Percentiles rank a stretch among this genome's conserved stretches.
phyloP scores from a whole-genome alignment of 169 alveolate genomes.

The Sarcocystis neurona region DNA sequence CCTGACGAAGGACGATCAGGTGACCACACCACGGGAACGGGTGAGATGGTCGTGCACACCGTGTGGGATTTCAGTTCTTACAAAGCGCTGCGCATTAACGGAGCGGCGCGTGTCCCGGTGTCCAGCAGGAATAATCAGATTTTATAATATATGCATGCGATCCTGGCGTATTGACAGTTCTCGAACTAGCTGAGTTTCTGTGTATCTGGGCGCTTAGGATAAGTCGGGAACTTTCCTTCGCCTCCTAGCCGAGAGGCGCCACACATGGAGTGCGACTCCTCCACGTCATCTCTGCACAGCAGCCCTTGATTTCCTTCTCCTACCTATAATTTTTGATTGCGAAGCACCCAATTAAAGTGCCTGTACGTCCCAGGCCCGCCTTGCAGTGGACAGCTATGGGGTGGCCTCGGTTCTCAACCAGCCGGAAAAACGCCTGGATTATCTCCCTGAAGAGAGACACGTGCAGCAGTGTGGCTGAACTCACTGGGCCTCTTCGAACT shows the following conservation, averaged over 20 bases:
- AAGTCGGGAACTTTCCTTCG: too few species aligned
- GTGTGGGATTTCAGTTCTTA: too few species aligned
- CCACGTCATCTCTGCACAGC: too few species aligned
- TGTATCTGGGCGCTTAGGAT: too few species aligned
- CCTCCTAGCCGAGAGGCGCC: too few species aligned
- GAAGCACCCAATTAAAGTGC: constrained; percentile 91
- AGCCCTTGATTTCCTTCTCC: neutral
- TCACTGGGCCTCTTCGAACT: neutral
- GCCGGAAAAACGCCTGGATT: constrained; percentile 82
- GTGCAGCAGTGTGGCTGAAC: neutral
- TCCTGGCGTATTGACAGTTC: too few species aligned
- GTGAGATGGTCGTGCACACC: neutral
- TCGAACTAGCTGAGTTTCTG: too few species aligned
- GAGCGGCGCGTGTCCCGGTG: too few species aligned
- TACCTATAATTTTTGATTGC: constrained; percentile 85
- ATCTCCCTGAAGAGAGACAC: constrained; percentile 76
- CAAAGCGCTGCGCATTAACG: too few species aligned
- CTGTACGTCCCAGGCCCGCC: constrained; percentile 97
- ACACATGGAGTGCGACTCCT: too few species aligned
- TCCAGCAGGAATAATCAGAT: too few species aligned
- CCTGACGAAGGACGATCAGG: constrained; percentile 37
- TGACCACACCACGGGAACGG: neutral
- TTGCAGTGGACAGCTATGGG: constrained; percentile 96
- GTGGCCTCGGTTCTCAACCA: constrained; percentile 90
- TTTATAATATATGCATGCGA: too few species aligned